Evolutionary conservation across 2,329 filamentous ascomycete genomes (phyloP), one percentile per base, ranked within the genome.

Genomic region (Fusarium sulawesiense): DNA sequence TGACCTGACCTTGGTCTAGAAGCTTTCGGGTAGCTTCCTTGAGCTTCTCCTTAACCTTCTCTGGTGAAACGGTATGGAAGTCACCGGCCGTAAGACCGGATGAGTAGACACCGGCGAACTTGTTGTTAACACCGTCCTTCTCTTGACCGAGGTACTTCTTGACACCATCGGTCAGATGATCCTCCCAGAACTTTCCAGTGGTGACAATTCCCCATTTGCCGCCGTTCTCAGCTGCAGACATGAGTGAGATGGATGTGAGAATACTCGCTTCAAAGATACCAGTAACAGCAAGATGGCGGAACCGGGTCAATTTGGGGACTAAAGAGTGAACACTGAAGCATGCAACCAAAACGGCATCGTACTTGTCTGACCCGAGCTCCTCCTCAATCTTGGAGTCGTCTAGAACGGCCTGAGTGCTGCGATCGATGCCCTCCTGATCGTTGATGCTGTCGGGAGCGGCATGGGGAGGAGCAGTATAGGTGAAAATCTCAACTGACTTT

Each of bases 181-280:
- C 79, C 75, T 95, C 91, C 95, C 94, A 98, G 69, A 92, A 92
- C 60, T 88, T 88, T 0, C 94, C 94, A 0, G 95, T 98, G 7
- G 92, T 95, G 7, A 98, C 91, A 68, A 98, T 96, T 4, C 94
- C 95, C 84, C 96, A 98, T 48, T 81, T 83, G 70, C 88, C 79
- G 57, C 72, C 41, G 25, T 64, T 61, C 2, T 68, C 61, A 3
- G 71, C 66, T 4, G 64, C 65, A 10, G 72, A 64, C 14, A 79
- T 68, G 25, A 86, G 79, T 3, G 90, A 87, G 12, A 94, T 76
- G 4, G 89, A 87, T 0, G 89, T 83, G 4, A 89, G 82, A 16
- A 97, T 84, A 74, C 91, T 93, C 1, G 93, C 92, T 79, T 98
- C 94, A 75, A 98, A 96, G 59, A 98, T 97, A 8, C 95, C 94